Evolutionary conservation across 2,329 filamentous ascomycete species (phyloP), one percentile per base, ranked within the genome.

Genomic region (Corynespora cassiicola): DNA sequence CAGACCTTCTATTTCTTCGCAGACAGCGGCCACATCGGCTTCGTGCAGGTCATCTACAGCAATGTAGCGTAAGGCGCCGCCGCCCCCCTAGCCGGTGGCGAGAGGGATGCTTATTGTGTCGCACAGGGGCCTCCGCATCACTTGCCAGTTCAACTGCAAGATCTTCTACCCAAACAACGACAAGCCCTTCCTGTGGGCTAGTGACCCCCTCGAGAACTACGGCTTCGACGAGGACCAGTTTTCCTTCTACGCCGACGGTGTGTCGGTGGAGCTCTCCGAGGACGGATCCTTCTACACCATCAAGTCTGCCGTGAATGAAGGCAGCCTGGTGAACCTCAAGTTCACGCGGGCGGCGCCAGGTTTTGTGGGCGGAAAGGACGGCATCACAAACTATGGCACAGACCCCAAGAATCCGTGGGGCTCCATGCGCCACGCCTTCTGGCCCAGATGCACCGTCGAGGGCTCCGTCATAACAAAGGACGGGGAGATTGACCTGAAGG

Each of bases 21-120:
- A 39, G 88, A 96, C 47, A 82, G 76, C 44, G 94, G 94, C 33
- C 79, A 85, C 49, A 70, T 91, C 50, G 88, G 80, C 36, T 81
- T 96, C 70, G 83, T 82, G 45, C 94, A 99, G 78, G 80, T 97
- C 72, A 96, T 99, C 69, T 96, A 97, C 78, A 97, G 88, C 77
- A 96, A 96, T 73, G 88, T 99, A 68, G 87, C 83, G 91, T 96
- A 56, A 55, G 84, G 72, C 86, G 19, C 24, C 16, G 35, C 48
- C 26, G 8, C 22, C 16, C 39, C 18, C 12, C 7, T 26, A 12
- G 19, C 22, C 21, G 25, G 17, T 16, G n/a, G 6, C 24, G 7
- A 42, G 33, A 43, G 38, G 60, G 62, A 22, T 53, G 44, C 32
- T 42, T 27, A 49, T 47, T 36, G 21, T n/a, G n/a, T n/a, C 45